phyloP scores from a whole-genome alignment of 2,329 filamentous ascomycete species.

The Cladorrhinum sp. region DNA sequence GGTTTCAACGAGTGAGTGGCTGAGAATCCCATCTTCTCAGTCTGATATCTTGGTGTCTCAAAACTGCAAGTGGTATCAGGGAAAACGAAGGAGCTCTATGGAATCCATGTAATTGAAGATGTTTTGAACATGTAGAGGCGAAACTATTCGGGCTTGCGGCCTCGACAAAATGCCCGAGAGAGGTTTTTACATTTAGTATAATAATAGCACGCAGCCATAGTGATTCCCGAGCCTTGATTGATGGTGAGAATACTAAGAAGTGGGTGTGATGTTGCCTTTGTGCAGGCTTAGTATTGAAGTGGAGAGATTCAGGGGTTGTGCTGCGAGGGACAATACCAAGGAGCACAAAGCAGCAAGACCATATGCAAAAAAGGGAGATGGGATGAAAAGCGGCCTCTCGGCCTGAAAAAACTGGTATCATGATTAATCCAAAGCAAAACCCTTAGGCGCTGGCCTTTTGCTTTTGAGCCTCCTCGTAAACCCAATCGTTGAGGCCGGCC shows the following conservation, averaged over 20 bases:
- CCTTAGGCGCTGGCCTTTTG: conserved; percentile 41
- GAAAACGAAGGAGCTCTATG: neutral
- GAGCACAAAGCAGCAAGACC: conserved; percentile 13
- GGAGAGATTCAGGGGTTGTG: neutral
- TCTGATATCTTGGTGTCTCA: neutral
- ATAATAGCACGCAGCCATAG: neutral
- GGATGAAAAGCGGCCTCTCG: neutral
- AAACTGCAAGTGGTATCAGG: neutral
- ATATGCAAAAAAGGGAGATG: neutral
- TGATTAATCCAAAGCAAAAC: neutral
- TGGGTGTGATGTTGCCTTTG: conserved; percentile 16
- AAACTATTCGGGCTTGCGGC: neutral
- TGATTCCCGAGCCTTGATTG: neutral
- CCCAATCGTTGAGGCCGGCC: conserved; percentile 90
- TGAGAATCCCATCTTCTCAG: conserved; percentile 5
- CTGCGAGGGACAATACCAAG: conserved; percentile 23
- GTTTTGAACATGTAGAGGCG: neutral
- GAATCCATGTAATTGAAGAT: neutral
- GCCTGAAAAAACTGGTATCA: neutral
- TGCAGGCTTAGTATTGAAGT: conserved; percentile 26
- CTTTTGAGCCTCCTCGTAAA: conserved; percentile 78
- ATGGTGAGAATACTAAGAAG: neutral
- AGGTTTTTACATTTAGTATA: neutral
- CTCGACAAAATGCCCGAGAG: neutral
- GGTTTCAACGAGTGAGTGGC: neutral